These are phyloP conservation scores for Suhomyces faveliae DNA, from an alignment of 805 yeast genomes.

Conservation along the genomic window DNA sequence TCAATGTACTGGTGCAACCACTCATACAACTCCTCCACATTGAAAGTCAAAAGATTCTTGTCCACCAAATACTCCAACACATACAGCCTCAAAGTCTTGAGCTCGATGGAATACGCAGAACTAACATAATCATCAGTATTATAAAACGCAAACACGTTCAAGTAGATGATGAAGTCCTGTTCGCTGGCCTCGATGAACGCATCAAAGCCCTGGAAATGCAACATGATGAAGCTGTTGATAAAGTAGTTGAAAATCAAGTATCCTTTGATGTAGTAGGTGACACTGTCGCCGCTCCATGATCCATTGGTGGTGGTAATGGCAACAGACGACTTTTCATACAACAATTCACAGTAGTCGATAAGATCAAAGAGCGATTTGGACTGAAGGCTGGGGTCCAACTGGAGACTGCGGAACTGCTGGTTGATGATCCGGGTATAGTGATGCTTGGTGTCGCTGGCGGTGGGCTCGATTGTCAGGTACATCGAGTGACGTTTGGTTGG, in stretches of 20 bases:
- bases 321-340: slow-evolving; percentile 33
- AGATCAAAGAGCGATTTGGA: slow-evolving; percentile 40
- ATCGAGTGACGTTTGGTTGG: not conserved
- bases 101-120: slow-evolving; percentile 19
- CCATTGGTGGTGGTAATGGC: not conserved
- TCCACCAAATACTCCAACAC: slow-evolving; percentile 28
- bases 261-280: slow-evolving; percentile 30
- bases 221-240: slow-evolving; percentile 41
- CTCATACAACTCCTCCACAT: slow-evolving; percentile 33
- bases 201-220: slow-evolving; percentile 43
- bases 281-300: slow-evolving; percentile 2
- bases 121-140: slow-evolving; percentile 28
- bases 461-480: not conserved
- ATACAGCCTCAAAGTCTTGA: slow-evolving; percentile 21
- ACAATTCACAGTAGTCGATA: slow-evolving; percentile 38
- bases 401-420: slow-evolving; percentile 37
- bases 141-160: slow-evolving; percentile 42
- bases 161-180: slow-evolving; percentile 40
- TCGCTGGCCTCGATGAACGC: slow-evolving; percentile 35
- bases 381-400: slow-evolving; percentile 28
- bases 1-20: slow-evolving; percentile 42
- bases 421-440: slow-evolving; percentile 27
- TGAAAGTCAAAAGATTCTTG: slow-evolving; percentile 31
- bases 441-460: slow-evolving; percentile 8
- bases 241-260: slow-evolving; percentile 43